Conservation (phyloP, 768 basidiomycete genomes). For the Suillus brevipes region DNA sequence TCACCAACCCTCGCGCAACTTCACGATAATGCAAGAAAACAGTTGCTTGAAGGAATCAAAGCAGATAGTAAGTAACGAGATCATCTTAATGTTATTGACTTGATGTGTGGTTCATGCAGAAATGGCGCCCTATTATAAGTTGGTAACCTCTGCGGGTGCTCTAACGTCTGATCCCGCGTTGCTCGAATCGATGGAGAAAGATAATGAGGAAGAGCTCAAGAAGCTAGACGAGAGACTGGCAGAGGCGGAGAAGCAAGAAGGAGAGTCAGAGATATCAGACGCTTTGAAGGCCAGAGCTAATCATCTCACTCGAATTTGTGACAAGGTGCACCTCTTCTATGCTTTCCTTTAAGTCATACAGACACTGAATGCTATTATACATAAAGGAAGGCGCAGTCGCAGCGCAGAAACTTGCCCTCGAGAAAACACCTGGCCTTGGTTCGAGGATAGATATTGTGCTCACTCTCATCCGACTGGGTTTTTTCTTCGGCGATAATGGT, state of each 20-base stretch:
- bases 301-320: conserved; percentile 86
- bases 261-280: conserved; percentile 92
- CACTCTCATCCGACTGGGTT: conserved; percentile 82
- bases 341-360: neutral
- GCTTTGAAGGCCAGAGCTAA: conserved; percentile 81
- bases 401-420: conserved; percentile 80
- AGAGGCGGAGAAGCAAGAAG: conserved; percentile 88
- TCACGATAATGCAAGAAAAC: conserved; percentile 64
- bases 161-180: conserved; percentile 41
- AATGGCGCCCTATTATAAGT: conserved; percentile 83
- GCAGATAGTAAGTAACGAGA: conserved; percentile 63
- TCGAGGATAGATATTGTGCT: conserved; percentile 92
- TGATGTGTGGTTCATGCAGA: conserved; percentile 44
- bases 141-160: conserved; percentile 51
- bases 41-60: conserved; percentile 72
- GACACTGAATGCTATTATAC: neutral
- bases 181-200: conserved; percentile 41
- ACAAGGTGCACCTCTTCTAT: conserved; percentile 47
- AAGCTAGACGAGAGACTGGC: conserved; percentile 75
- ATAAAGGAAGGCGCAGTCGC: conserved; percentile 74
- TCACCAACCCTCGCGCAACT: conserved; percentile 58
- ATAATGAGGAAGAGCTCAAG: conserved; percentile 71
- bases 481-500: conserved; percentile 83
- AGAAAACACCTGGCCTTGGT: conserved; percentile 91
- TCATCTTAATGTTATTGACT: conserved; percentile 2